Conservation (phyloP, 257 asterid species). For the Misopates orontium region DNA sequence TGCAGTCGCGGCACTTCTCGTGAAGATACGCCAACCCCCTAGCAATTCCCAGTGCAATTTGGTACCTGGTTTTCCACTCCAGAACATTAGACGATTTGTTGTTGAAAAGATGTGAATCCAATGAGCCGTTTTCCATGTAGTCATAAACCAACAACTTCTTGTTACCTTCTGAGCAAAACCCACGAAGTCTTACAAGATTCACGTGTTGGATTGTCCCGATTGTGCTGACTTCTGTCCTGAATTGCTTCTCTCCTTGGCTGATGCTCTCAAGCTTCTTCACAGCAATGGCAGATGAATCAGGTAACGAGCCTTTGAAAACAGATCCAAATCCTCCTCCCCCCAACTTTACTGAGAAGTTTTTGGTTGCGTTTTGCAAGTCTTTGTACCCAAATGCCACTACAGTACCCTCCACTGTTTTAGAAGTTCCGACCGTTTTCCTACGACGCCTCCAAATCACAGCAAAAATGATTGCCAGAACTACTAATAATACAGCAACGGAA, state of each 20-base stretch:
- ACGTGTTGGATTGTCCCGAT: slow-evolving; percentile 51
- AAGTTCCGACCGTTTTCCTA: slow-evolving; percentile 22
- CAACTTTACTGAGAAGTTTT: slow-evolving; percentile 43
- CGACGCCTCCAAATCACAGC: slow-evolving; percentile 27
- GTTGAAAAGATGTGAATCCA: slow-evolving; percentile 41
- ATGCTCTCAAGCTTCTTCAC: slow-evolving; percentile 53
- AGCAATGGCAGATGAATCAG: slow-evolving; percentile 40
- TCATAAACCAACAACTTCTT: slow-evolving; percentile 46
- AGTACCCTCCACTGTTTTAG: slow-evolving; percentile 38
- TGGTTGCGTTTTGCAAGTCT: slow-evolving; percentile 50
- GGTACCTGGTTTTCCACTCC: slow-evolving; percentile 45
- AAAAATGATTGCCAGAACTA: slow-evolving; percentile 22
- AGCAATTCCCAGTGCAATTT: slow-evolving; percentile 44
- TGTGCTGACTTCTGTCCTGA: slow-evolving; percentile 48
- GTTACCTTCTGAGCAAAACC: slow-evolving; percentile 47
- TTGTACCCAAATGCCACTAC: slow-evolving; percentile 38
- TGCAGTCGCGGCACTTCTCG: slow-evolving; percentile 55
- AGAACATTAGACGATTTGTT: slow-evolving; percentile 23
- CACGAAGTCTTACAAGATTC: slow-evolving; percentile 53
- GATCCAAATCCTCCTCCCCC: slow-evolving; percentile 62
- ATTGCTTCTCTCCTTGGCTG: slow-evolving; percentile 55
- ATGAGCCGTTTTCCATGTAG: slow-evolving; percentile 47
- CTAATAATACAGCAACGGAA: slow-evolving; percentile 26
- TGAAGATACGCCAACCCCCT: slow-evolving; percentile 52
- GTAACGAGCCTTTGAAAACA: slow-evolving; percentile 44